A percentile compares a stretch with the other conserved stretches of the same genome.
Conservation (phyloP, 2,329 filamentous ascomycete genomes). For the Teratosphaeria destructans region DNA sequence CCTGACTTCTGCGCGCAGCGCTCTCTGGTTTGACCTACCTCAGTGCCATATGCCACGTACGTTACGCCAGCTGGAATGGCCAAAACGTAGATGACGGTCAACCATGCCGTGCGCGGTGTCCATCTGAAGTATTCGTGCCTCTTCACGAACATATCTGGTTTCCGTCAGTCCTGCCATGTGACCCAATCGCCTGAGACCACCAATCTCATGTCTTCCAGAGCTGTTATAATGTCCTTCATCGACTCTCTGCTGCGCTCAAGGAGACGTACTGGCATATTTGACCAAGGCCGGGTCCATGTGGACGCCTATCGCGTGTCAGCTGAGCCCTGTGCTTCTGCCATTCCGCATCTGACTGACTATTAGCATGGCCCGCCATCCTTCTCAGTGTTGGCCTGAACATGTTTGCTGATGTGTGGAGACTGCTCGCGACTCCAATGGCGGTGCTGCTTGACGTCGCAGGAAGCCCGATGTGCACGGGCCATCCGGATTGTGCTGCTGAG, state of each 20-base stretch:
- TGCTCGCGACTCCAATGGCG: not conserved
- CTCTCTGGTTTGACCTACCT: slow-evolving; percentile 53
- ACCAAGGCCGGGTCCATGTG: slow-evolving; percentile 46
- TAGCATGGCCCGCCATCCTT: slow-evolving; percentile 28
- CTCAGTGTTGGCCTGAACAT: slow-evolving; percentile 21
- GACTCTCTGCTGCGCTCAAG: not conserved
- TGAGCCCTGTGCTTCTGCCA: not conserved
- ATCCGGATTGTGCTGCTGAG: not conserved
- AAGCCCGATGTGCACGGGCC: not conserved
- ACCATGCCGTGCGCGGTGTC: slow-evolving; percentile 70
- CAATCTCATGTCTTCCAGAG: not conserved
- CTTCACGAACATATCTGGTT: slow-evolving; percentile 66
- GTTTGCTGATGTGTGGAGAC: slow-evolving; percentile 5
- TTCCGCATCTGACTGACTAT: slow-evolving; percentile 18
- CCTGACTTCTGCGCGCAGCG: not conserved
- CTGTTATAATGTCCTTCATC: not conserved
- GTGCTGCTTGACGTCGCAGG: slow-evolving; percentile 1
- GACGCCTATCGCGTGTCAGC: slow-evolving; percentile 28
- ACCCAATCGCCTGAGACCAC: not conserved
- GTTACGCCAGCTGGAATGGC: slow-evolving; percentile 62
- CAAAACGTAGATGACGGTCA: slow-evolving; percentile 67
- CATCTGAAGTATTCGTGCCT: slow-evolving; percentile 94
- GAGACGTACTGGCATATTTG: slow-evolving; percentile 41
- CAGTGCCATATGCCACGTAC: slow-evolving; percentile 65
- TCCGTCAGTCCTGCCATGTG: slow-evolving; percentile 1